Conservation (phyloP, 2,329 filamentous ascomycete species). For the Myriosclerotinia curreyana region DNA sequence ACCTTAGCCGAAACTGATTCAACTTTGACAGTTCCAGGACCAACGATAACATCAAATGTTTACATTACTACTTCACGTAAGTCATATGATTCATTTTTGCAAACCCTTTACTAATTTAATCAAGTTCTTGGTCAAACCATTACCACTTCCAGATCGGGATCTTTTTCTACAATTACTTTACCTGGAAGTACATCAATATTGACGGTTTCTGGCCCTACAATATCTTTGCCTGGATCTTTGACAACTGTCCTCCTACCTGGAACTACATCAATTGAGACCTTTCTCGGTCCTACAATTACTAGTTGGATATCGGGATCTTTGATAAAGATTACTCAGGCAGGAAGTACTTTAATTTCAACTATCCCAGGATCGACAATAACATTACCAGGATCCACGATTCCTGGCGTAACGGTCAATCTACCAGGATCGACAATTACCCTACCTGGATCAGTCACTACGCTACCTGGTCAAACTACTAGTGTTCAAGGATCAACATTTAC, state of each 20-base stretch:
- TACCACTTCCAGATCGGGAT: constrained; percentile 23
- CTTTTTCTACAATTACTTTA: constrained; percentile 22
- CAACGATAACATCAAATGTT: neutral
- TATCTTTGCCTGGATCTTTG: constrained; percentile 7
- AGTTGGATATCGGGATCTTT: constrained; percentile 25
- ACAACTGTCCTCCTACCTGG: neutral
- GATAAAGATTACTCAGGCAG: constrained; percentile 16
- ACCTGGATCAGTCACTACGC: constrained; percentile 1
- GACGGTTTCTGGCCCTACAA: neutral
- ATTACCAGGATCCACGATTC: neutral
- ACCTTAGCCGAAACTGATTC: no score
- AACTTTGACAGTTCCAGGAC: neutral
- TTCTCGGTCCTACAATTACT: constrained; percentile 21
- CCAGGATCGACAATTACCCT: constrained; percentile 1
- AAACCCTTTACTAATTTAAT: neutral
- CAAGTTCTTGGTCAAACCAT: constrained; percentile 9
- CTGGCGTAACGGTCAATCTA: neutral
- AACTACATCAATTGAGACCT: neutral
- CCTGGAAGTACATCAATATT: neutral
- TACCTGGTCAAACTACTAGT: neutral
- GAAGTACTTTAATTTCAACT: neutral
- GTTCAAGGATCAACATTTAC: constrained; percentile 14
- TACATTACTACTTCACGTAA: constrained; percentile 12
- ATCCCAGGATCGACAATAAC: constrained; percentile 6
- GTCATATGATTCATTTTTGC: neutral